These are phyloP conservation scores for Achaetomiella virescens DNA, from an alignment of 495 filamentous ascomycete species.

Conservation along the genomic window DNA sequence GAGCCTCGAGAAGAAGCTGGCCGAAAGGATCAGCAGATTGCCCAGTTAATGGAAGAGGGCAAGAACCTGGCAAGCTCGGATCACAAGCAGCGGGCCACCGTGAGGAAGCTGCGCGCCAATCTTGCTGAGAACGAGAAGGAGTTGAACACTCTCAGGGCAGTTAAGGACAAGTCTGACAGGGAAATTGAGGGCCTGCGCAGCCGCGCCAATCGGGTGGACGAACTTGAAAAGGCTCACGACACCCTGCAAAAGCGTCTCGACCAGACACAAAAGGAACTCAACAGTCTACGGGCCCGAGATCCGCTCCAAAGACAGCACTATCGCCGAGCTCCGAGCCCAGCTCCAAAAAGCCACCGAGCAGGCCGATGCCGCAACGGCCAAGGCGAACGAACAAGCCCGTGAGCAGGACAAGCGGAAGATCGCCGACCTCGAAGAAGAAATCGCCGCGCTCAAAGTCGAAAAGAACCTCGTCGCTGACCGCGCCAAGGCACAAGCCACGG, in stretches of 20 bases:
- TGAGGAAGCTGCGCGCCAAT: conserved; percentile 74
- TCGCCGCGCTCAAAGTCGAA: conserved; percentile 67
- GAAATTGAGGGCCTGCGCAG: conserved; percentile 53
- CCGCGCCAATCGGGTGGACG: conserved; percentile 57
- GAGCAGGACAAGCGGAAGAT: conserved; percentile 62
- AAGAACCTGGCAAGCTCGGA: conserved; percentile 82
- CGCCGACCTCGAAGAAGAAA: conserved; percentile 63
- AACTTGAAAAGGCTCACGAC: conserved; percentile 57
- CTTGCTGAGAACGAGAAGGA: conserved; percentile 58
- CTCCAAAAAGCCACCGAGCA: conserved; percentile 61
- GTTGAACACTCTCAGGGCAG: conserved; percentile 52
- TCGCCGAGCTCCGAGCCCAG: conserved; percentile 64
- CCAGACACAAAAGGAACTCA: conserved; percentile 63
- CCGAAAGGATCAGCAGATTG: conserved; percentile 89
- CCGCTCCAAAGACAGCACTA: conserved; percentile 56
- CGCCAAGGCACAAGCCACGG: conserved; percentile 59
- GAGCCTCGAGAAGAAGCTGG: conserved; percentile 66
- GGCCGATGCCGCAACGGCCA: conserved; percentile 60
- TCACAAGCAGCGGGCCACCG: conserved; percentile 69
- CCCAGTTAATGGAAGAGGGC: conserved; percentile 84
- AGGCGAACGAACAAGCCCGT: conserved; percentile 56
- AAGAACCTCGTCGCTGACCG: conserved; percentile 67
- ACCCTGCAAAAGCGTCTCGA: conserved; percentile 60
- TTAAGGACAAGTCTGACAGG: conserved; percentile 61
- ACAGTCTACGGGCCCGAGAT: conserved; percentile 58